Percentiles rank a stretch among this genome's conserved stretches.
Evolutionary conservation across 1,284 basidiomycete genomes (phyloP).

Genomic region (Wallemia mellicola): DNA sequence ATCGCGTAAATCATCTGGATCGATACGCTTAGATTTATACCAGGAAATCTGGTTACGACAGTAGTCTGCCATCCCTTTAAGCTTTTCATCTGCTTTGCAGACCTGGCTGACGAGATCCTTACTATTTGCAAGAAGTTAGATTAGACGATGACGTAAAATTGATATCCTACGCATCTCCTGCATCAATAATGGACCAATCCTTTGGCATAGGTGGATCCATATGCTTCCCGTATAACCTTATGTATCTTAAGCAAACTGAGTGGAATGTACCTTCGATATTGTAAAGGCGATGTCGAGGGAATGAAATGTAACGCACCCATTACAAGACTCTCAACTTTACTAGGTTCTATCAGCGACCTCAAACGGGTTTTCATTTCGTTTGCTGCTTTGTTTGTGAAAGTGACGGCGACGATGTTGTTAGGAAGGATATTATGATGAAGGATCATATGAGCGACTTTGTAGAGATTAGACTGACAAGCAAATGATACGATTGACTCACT

Average conservation of each 20-base stretch:
- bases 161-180: slow-evolving; percentile 37
- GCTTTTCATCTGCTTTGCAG: slow-evolving; percentile 6
- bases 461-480: too few relatives aligned
- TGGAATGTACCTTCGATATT: slow-evolving; percentile 45
- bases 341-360: slow-evolving; percentile 34
- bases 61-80: slow-evolving; percentile 7
- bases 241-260: slow-evolving; percentile 35
- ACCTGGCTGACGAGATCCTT: slow-evolving; percentile 2
- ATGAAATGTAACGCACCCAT: slow-evolving; percentile 17
- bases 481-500: too few relatives aligned
- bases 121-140: slow-evolving; percentile 3
- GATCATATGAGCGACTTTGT: slow-evolving; percentile 46
- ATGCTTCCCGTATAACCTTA: slow-evolving; percentile 31
- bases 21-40: slow-evolving; percentile 12
- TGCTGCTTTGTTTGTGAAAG: slow-evolving; percentile 68
- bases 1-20: background rate
- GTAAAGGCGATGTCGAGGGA: background rate
- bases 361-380: slow-evolving; percentile 59
- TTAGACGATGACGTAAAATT: background rate
- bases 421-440: slow-evolving; percentile 26
- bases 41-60: slow-evolving; percentile 10
- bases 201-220: slow-evolving; percentile 25
- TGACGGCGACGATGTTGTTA: slow-evolving; percentile 41
- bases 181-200: slow-evolving; percentile 58
- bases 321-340: slow-evolving; percentile 28